phyloP scores from a whole-genome alignment of 2,329 filamentous ascomycete genomes.

The Eutypella sp. region DNA sequence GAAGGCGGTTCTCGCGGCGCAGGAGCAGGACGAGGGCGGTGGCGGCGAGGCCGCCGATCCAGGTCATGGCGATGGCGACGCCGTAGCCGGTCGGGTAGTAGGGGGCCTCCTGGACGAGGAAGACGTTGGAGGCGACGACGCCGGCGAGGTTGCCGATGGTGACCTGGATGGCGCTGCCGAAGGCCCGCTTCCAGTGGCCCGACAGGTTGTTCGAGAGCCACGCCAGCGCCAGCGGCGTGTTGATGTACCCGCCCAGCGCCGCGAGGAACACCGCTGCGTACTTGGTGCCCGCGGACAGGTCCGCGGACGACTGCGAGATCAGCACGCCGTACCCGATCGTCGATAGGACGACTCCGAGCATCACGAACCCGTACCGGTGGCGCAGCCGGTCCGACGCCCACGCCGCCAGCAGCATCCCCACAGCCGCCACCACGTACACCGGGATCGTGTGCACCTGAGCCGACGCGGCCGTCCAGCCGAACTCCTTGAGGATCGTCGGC shows the following conservation, averaged over 20 bases:
- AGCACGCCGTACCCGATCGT: slow-evolving; percentile 31
- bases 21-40: slow-evolving; percentile 35
- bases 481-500: slow-evolving; percentile 36
- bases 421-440: slow-evolving; percentile 29
- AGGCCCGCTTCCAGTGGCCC: slow-evolving; percentile 47
- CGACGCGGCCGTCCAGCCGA: slow-evolving; percentile 30
- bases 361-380: slow-evolving; percentile 31
- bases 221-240: slow-evolving; percentile 32
- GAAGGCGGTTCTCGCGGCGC: slow-evolving; percentile 39
- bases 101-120: slow-evolving; percentile 27
- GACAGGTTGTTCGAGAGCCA: slow-evolving; percentile 50
- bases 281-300: slow-evolving; percentile 22
- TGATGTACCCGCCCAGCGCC: slow-evolving; percentile 28
- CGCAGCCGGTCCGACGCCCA: slow-evolving; percentile 28
- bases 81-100: slow-evolving; percentile 33
- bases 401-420: slow-evolving; percentile 25
- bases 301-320: slow-evolving; percentile 19
- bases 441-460: slow-evolving; percentile 35
- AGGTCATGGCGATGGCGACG: slow-evolving; percentile 26
- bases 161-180: slow-evolving; percentile 44
- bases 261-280: slow-evolving; percentile 34
- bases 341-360: slow-evolving; percentile 22
- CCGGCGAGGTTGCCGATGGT: slow-evolving; percentile 43
- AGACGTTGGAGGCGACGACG: slow-evolving; percentile 32
- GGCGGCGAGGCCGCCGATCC: slow-evolving; percentile 28